These are phyloP conservation scores for Tetrahymena malaccensis DNA, from an alignment of 73 alveolate species.

Conservation along the genomic window DNA sequence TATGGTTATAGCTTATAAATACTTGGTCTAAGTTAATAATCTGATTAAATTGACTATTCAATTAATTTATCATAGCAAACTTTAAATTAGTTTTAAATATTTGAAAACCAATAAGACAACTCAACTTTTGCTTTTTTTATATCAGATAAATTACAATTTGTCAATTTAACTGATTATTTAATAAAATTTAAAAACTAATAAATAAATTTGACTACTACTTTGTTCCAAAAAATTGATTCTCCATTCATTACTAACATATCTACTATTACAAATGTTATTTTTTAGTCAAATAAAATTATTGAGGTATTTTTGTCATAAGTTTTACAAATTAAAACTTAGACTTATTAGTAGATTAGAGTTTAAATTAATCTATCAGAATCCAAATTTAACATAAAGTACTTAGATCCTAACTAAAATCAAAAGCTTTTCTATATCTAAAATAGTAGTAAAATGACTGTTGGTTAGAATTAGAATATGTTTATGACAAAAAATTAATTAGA, in stretches of 20 bases:
- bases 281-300: too few relatives aligned
- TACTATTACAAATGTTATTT: background rate
- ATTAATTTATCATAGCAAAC: too few relatives aligned
- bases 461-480: background rate
- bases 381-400: too few relatives aligned
- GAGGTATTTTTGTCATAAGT: background rate
- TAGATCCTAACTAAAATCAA: background rate
- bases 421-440: background rate
- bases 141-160: background rate
- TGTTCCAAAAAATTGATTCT: background rate
- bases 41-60: background rate
- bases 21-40: background rate
- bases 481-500: too few relatives aligned
- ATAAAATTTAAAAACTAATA: too few relatives aligned
- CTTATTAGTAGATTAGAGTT: background rate
- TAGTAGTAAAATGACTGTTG: too few relatives aligned
- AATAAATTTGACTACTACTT: background rate
- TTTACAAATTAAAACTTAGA: background rate
- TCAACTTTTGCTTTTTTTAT: background rate
- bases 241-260: background rate
- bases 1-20: background rate
- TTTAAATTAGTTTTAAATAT: too few relatives aligned
- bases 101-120: background rate
- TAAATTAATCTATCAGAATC: background rate
- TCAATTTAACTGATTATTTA: background rate